A percentile compares a stretch with the other conserved stretches of the same genome.
These are phyloP conservation scores for Tephrocybe sp. DNA, from an alignment of 768 basidiomycete genomes.

Conservation along the genomic window DNA sequence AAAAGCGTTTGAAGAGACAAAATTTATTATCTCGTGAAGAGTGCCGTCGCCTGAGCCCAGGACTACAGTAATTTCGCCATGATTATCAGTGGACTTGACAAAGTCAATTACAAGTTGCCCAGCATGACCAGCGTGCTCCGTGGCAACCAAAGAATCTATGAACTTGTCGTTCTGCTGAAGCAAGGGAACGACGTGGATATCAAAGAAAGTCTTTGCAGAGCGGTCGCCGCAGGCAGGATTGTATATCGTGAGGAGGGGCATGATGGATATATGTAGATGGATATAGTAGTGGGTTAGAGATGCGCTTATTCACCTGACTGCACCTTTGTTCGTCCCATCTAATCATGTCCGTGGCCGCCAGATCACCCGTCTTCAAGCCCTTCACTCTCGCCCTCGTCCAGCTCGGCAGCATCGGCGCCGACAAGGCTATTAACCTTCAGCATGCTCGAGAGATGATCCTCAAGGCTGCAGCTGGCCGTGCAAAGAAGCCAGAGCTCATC, in stretches of 20 bases:
- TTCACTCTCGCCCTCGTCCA: constrained; percentile 92
- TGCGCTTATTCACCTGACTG: not conserved
- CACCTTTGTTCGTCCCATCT: not conserved
- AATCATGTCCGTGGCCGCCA: constrained; percentile 7
- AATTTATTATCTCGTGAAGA: constrained; percentile 83
- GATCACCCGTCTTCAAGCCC: constrained; percentile 46
- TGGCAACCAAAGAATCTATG: constrained; percentile 45
- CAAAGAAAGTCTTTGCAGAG: constrained; percentile 55
- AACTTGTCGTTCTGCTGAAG: constrained; percentile 41
- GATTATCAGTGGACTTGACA: constrained; percentile 28
- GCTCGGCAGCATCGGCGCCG: constrained; percentile 68
- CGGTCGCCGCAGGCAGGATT: constrained; percentile 75
- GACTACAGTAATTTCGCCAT: constrained; percentile 44
- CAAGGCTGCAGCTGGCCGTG: constrained; percentile 53
- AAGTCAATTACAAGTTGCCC: constrained; percentile 44
- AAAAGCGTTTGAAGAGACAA: constrained; percentile 34
- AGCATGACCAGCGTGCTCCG: constrained; percentile 55
- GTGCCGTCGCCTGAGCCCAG: constrained; percentile 91
- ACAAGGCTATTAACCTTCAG: constrained; percentile 77
- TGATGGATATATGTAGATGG: too few relatives aligned
- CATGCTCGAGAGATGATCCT: constrained; percentile 81
- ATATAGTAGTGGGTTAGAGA: not conserved
- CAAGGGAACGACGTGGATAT: constrained; percentile 62
- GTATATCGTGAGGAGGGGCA: constrained; percentile 64
- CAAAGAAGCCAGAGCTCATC: constrained; percentile 72